Evolutionary conservation across 371 early-diverging fungal species (phyloP).

Genomic region (Conidiobolus incongruus): DNA sequence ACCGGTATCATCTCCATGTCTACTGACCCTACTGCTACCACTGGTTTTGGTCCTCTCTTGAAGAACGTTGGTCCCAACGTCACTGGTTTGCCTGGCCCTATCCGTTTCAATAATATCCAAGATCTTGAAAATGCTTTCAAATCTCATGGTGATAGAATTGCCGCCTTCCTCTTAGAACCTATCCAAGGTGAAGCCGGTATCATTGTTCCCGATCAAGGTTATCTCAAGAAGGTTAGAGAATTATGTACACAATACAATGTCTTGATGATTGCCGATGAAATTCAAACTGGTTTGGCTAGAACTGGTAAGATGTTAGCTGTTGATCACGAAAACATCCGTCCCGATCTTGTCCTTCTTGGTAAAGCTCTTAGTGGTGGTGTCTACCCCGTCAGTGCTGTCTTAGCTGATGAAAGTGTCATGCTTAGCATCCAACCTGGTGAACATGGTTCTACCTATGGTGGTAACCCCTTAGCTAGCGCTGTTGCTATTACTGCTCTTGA

Average conservation of each 20-base stretch:
- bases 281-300: constrained; percentile 92
- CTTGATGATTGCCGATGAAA: constrained; percentile 91
- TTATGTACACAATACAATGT: constrained; percentile 93
- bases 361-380: constrained; percentile 90
- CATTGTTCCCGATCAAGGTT: constrained; percentile 82
- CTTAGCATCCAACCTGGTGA: constrained; percentile 84
- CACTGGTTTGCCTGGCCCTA: constrained; percentile 31
- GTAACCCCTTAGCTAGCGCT: constrained; percentile 87
- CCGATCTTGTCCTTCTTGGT: constrained; percentile 85
- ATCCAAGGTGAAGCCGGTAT: constrained; percentile 97
- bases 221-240: constrained; percentile 54
- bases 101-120: constrained; percentile 68
- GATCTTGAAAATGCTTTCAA: constrained; percentile 73
- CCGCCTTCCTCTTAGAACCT: constrained; percentile 91
- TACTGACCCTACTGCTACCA: constrained; percentile 70
- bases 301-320: constrained; percentile 86
- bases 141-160: constrained; percentile 54
- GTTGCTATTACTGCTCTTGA: constrained; percentile 85
- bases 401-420: constrained; percentile 78
- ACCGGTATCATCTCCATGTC: constrained; percentile 86
- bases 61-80: constrained; percentile 66
- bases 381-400: constrained; percentile 87
- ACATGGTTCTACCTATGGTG: constrained; percentile 95
- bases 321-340: constrained; percentile 73
- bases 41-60: constrained; percentile 82